A percentile compares a stretch with the other conserved stretches of the same genome.
phyloP scores from a whole-genome alignment of 139 green algal species.

The Chlamydomonas sphaeroides region DNA sequence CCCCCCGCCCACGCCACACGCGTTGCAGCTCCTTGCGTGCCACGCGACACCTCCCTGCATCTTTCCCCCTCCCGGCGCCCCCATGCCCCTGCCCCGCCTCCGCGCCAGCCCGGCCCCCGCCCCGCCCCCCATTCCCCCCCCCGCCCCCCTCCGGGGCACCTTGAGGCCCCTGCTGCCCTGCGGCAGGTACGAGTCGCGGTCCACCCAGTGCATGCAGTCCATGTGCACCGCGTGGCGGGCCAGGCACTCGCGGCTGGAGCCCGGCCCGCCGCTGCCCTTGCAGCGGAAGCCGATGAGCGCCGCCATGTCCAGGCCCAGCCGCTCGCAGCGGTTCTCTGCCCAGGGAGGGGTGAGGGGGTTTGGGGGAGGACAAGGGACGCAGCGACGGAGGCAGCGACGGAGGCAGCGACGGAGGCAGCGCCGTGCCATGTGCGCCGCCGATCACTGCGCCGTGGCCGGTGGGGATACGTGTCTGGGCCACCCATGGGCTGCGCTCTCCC shows the following conservation, averaged over 20 bases:
- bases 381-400: neutral
- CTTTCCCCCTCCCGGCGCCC: too few species aligned
- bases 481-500: too few species aligned
- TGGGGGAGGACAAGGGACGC: neutral
- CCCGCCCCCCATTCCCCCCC: neutral
- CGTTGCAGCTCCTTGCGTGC: too few species aligned
- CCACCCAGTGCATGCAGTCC: slow-evolving; percentile 98
- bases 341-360: too few species aligned
- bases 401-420: neutral
- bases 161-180: slow-evolving; percentile 94
- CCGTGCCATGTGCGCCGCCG: too few species aligned
- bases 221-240: slow-evolving; percentile 88
- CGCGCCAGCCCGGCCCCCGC: too few species aligned
- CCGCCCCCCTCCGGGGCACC: slow-evolving; percentile 41
- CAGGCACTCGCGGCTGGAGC: slow-evolving; percentile 57
- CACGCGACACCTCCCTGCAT: too few species aligned
- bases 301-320: slow-evolving; percentile 90
- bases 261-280: neutral
- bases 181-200: slow-evolving; percentile 97
- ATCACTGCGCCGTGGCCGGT: too few species aligned
- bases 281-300: slow-evolving; percentile 79
- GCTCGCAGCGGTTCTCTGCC: slow-evolving; percentile 74
- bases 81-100: too few species aligned
- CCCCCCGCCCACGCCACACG: too few species aligned
- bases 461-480: too few species aligned